These are phyloP conservation scores for Hypericum perforatum DNA, from an alignment of 345 rosid species.

Conservation along the genomic window DNA sequence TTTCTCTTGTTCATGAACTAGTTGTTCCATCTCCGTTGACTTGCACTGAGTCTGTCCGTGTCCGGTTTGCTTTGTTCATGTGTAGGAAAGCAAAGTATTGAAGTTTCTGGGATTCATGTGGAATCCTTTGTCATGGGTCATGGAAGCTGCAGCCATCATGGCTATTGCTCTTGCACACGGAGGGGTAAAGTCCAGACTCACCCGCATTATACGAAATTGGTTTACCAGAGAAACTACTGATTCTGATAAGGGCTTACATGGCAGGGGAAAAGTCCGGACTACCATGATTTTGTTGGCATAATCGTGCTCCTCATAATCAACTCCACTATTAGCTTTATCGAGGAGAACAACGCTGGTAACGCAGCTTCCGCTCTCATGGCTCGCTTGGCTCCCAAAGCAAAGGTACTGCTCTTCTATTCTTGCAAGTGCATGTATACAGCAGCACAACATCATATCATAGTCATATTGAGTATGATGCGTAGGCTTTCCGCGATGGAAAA, in stretches of 20 bases:
- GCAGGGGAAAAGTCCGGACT: slow-evolving; percentile 51
- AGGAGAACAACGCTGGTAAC: slow-evolving; percentile 69
- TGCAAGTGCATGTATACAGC: neutral
- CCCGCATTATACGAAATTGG: neutral
- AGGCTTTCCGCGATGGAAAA: slow-evolving; percentile 45
- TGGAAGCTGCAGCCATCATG: slow-evolving; percentile 73
- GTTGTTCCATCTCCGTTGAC: neutral
- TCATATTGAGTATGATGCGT: too few relatives aligned
- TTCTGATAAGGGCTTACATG: slow-evolving; percentile 6
- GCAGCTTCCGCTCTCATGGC: slow-evolving; percentile 74
- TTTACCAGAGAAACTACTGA: neutral
- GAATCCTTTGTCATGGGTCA: slow-evolving; percentile 70
- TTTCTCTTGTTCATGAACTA: neutral
- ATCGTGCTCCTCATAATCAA: slow-evolving; percentile 34
- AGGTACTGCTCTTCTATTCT: slow-evolving; percentile 20
- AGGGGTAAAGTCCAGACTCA: slow-evolving; percentile 36
- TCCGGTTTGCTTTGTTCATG: slow-evolving; percentile 5
- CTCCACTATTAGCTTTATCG: slow-evolving; percentile 55
- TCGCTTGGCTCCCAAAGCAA: slow-evolving; percentile 55
- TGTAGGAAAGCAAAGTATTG: slow-evolving; percentile 45
- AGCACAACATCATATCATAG: neutral
- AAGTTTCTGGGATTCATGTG: slow-evolving; percentile 59
- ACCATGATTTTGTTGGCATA: slow-evolving; percentile 49
- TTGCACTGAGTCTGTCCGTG: slow-evolving; percentile 1
- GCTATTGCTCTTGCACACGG: slow-evolving; percentile 60